Conservation (phyloP, 2,329 filamentous ascomycete genomes). For the Dactylellina drechsleri region DNA sequence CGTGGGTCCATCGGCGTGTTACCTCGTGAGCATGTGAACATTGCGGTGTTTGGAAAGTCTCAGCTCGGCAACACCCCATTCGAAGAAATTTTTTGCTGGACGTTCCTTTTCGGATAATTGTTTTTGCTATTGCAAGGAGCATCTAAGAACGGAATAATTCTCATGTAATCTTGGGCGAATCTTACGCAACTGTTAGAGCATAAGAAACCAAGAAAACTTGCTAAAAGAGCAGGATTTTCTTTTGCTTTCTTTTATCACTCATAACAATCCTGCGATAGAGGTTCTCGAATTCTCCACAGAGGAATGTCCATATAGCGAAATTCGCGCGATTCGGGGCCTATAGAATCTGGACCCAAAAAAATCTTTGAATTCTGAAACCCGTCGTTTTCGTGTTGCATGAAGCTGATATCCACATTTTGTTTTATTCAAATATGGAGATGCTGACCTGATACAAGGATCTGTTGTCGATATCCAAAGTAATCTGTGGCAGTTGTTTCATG, state of each 20-base stretch:
- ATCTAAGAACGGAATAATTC: constrained; percentile 49
- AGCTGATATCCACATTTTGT: constrained; percentile 31
- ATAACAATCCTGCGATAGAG: constrained; percentile 14
- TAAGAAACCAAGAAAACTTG: constrained; percentile 11
- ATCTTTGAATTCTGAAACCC: constrained; percentile 40
- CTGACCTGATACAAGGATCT: constrained; percentile 51
- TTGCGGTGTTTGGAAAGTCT: constrained; percentile 32
- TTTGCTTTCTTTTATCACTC: constrained; percentile 40
- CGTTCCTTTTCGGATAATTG: constrained; percentile 54
- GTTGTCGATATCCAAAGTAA: constrained; percentile 30
- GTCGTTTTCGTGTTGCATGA: constrained; percentile 54
- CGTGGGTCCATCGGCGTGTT: constrained; percentile 38
- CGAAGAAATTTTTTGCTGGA: constrained; percentile 12
- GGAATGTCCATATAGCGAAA: constrained; percentile 48
- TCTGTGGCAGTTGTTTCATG: constrained; percentile 34
- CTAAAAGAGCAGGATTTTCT: constrained; percentile 39
- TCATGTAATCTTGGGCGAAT: constrained; percentile 34
- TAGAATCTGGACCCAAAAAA: constrained; percentile 1
- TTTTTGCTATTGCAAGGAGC: constrained; percentile 37
- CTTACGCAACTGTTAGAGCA: constrained; percentile 43
- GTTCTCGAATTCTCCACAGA: constrained; percentile 5
- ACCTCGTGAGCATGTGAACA: constrained; percentile 52
- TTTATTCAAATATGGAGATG: constrained; percentile 21
- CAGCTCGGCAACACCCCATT: constrained; percentile 51
- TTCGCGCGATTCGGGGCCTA: constrained; percentile 51